Conservation (phyloP, 176 grass and related monocot species). For the Carex cristatella region DNA sequence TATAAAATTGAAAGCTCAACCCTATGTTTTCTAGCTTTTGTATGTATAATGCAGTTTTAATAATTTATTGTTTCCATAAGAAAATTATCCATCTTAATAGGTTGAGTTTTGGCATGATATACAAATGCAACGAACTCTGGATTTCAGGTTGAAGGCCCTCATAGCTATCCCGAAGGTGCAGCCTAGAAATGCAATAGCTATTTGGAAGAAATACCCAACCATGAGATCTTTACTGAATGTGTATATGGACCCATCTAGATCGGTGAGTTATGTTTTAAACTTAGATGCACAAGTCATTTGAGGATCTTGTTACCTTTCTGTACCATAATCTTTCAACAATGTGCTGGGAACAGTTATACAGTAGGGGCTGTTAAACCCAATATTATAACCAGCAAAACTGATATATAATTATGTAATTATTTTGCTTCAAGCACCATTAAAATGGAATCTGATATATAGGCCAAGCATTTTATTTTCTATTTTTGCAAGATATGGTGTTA, state of each 20-base stretch:
- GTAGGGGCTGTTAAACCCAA: neutral
- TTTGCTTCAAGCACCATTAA: neutral
- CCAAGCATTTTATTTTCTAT: neutral
- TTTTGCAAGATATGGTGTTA: neutral
- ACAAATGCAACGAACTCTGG: neutral
- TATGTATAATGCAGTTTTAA: neutral
- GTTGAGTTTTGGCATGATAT: neutral
- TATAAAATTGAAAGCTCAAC: neutral
- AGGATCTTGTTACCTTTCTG: neutral
- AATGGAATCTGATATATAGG: neutral
- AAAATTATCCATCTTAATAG: neutral
- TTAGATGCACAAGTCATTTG: neutral
- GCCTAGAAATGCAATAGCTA: conserved; percentile 48
- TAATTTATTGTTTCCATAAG: neutral
- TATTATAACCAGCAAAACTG: neutral
- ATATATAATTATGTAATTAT: neutral
- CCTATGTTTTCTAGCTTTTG: neutral
- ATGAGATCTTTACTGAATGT: conserved; percentile 81
- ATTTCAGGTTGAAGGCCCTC: conserved; percentile 70
- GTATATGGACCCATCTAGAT: conserved; percentile 75
- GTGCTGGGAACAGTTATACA: neutral
- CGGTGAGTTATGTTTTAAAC: conserved; percentile 38
- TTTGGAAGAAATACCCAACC: conserved; percentile 69
- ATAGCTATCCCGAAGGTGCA: conserved; percentile 72
- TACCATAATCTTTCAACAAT: neutral